Conservation (phyloP, 371 early-diverging fungal species). For the Sporodiniella umbellata region DNA sequence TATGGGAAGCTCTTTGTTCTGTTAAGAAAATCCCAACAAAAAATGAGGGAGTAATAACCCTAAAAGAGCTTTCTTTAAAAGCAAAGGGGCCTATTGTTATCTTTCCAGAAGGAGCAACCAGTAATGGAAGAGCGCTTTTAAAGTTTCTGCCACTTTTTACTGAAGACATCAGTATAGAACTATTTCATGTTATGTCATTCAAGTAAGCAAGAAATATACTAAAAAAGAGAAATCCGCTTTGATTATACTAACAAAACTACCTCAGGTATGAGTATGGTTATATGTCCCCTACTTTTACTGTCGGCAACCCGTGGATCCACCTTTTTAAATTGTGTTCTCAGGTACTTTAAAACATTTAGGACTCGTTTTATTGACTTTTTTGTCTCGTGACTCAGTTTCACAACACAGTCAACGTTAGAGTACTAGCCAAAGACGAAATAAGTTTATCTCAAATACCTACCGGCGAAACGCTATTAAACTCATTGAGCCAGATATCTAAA, state of each 20-base stretch:
- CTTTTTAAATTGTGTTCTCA: conserved; percentile 58
- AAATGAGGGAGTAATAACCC: no score
- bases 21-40: conserved; percentile 43
- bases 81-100: conserved; percentile 75
- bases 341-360: no score
- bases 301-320: conserved; percentile 57
- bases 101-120: conserved; percentile 88
- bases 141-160: conserved; percentile 70
- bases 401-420: conserved; percentile 57
- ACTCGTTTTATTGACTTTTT: no score
- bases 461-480: no score
- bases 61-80: conserved; percentile 52
- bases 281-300: conserved; percentile 66
- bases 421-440: conserved; percentile 55
- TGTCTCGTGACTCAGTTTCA: no score
- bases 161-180: conserved; percentile 39
- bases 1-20: conserved; percentile 58
- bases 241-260: neutral
- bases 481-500: conserved; percentile 66
- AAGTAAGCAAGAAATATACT: conserved; percentile 48
- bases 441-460: conserved; percentile 52
- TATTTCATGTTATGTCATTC: conserved; percentile 63
- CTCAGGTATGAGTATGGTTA: conserved; percentile 70
- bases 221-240: no score
- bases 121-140: conserved; percentile 83